These are phyloP conservation scores for Cladobotryum mycophilum DNA, from an alignment of 2,329 filamentous ascomycete genomes.

Conservation along the genomic window DNA sequence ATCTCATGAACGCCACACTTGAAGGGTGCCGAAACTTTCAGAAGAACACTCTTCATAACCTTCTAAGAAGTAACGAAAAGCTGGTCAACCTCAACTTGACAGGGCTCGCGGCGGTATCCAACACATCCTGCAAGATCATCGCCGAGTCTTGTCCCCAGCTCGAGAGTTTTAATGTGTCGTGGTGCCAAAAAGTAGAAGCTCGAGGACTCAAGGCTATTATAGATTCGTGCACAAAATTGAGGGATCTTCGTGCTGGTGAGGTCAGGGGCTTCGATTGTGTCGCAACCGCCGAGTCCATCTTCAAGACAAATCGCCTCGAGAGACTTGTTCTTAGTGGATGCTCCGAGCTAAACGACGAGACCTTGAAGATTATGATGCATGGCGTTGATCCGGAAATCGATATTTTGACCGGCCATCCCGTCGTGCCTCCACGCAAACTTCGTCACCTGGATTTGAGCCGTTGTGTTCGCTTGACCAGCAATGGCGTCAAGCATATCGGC, in stretches of 20 bases:
- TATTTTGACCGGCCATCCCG: slow-evolving; percentile 66
- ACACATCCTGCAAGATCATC: slow-evolving; percentile 80
- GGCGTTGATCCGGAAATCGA: slow-evolving; percentile 74
- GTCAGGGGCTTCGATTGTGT: slow-evolving; percentile 71
- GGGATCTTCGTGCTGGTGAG: slow-evolving; percentile 76
- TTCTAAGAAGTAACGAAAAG: slow-evolving; percentile 66
- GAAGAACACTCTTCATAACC: slow-evolving; percentile 67
- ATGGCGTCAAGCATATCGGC: slow-evolving; percentile 64
- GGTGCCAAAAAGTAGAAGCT: slow-evolving; percentile 83
- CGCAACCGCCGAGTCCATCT: slow-evolving; percentile 67
- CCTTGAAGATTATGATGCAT: slow-evolving; percentile 67
- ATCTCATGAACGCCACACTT: slow-evolving; percentile 79
- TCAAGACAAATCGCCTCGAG: slow-evolving; percentile 74
- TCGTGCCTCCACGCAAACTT: slow-evolving; percentile 70
- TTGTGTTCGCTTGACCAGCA: slow-evolving; percentile 67
- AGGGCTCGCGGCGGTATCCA: slow-evolving; percentile 71
- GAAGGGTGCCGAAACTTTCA: slow-evolving; percentile 86
- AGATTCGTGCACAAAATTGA: slow-evolving; percentile 64
- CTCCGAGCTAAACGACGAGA: slow-evolving; percentile 67
- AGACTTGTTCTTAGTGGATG: slow-evolving; percentile 78
- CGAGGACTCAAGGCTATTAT: slow-evolving; percentile 68
- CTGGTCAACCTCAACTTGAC: slow-evolving; percentile 83
- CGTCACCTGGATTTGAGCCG: slow-evolving; percentile 81
- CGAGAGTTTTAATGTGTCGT: slow-evolving; percentile 83
- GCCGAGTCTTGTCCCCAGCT: slow-evolving; percentile 72